Conservation (phyloP, 805 yeast species). For the Teunomyces lycoperdinae region DNA sequence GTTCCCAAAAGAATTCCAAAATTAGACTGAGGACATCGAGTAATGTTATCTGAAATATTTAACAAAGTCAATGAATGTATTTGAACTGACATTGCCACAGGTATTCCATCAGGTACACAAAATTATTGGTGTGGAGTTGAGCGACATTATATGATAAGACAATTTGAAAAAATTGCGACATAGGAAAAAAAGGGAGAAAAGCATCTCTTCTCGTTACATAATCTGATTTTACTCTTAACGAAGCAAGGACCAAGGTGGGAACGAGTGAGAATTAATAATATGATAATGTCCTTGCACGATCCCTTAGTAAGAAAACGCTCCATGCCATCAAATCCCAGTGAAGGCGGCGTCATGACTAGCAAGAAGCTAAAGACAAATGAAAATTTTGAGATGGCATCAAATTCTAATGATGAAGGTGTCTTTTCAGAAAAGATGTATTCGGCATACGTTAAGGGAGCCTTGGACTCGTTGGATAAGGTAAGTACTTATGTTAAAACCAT, state of each 20-base stretch:
- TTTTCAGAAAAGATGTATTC: conserved; percentile 41
- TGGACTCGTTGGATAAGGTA: conserved; percentile 64
- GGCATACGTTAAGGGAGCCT: conserved; percentile 58
- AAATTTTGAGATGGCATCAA: conserved; percentile 8
- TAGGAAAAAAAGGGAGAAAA: conserved; percentile 3
- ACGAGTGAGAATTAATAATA: conserved; percentile 8
- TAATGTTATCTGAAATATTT: conserved; percentile 27
- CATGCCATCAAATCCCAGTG: conserved; percentile 10
- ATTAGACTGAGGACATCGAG: conserved; percentile 15
- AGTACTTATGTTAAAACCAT: conserved; percentile 12
- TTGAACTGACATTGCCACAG: conserved; percentile 1
- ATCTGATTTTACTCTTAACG: neutral
- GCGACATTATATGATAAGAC: conserved; percentile 4
- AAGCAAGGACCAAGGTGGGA: conserved; percentile 6
- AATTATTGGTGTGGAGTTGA: neutral
- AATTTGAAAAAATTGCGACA: conserved; percentile 8
- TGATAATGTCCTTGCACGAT: conserved; percentile 40
- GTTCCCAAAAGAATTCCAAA: conserved; percentile 32
- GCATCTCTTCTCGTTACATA: conserved; percentile 9
- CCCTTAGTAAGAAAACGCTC: conserved; percentile 33
- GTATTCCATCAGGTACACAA: neutral
- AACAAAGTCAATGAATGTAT: conserved; percentile 27
- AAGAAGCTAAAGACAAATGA: conserved; percentile 16
- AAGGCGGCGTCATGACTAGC: conserved; percentile 13
- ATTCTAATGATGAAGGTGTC: conserved; percentile 9